These are phyloP conservation scores for Aspergillus novoparasiticus DNA, from an alignment of 2,329 filamentous ascomycete species.

Conservation along the genomic window DNA sequence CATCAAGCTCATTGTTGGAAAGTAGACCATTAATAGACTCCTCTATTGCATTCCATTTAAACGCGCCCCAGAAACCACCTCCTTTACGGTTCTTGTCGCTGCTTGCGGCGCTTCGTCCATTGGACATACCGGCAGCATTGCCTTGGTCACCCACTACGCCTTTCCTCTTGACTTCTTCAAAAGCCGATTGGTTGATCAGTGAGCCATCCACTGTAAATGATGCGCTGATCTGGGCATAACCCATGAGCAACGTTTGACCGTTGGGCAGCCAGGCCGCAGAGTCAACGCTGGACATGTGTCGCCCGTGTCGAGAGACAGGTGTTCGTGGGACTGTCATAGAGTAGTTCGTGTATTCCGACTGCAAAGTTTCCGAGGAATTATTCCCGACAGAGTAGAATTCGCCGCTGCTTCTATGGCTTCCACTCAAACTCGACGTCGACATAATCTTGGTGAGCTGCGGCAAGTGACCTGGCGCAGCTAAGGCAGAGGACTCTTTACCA, in stretches of 20 bases:
- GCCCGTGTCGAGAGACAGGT: conserved; percentile 36
- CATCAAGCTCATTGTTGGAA: conserved; percentile 85
- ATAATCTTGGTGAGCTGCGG: conserved; percentile 65
- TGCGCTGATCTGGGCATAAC: conserved; percentile 90
- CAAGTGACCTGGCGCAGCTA: conserved; percentile 33
- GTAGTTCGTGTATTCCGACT: conserved; percentile 74
- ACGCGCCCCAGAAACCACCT: conserved; percentile 76
- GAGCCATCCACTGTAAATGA: conserved; percentile 92
- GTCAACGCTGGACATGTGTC: conserved; percentile 50
- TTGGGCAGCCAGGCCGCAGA: conserved; percentile 24
- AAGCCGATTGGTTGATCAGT: conserved; percentile 82
- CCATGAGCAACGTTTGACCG: conserved; percentile 88
- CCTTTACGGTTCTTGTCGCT: conserved; percentile 58
- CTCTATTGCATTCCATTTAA: conserved; percentile 86
- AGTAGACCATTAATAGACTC: conserved; percentile 86
- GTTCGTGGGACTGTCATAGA: conserved; percentile 57
- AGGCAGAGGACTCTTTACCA: conserved; percentile 27
- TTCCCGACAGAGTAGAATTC: conserved; percentile 97
- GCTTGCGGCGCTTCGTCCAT: conserved; percentile 53
- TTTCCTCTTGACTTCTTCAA: conserved; percentile 95
- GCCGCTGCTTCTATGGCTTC: conserved; percentile 85
- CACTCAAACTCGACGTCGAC: conserved; percentile 73
- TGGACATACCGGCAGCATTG: conserved; percentile 72
- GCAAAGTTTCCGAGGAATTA: conserved; percentile 88
- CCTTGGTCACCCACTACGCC: conserved; percentile 82